Conservation (phyloP, 352 stramenopile genomes). For the Pythium brassicae region DNA sequence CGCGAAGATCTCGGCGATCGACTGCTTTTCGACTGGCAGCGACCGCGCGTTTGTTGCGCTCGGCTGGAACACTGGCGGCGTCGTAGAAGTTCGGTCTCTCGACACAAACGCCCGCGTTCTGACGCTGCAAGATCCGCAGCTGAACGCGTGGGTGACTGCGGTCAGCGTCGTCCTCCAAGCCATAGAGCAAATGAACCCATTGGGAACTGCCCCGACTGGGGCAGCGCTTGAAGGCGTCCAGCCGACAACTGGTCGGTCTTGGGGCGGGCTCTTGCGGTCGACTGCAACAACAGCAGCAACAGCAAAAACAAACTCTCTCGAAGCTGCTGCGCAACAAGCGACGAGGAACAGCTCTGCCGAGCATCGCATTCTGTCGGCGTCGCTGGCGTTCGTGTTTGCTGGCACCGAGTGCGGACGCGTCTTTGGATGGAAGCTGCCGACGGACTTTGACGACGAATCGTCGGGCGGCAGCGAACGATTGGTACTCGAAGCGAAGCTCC, state of each 20-base stretch:
- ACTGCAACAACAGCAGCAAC: neutral
- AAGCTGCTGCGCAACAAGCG: too few relatives aligned
- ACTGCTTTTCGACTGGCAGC: conserved; percentile 1
- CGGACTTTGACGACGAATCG: neutral
- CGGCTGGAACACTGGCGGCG: conserved; percentile 46
- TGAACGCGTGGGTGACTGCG: conserved; percentile 38
- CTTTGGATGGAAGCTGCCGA: conserved; percentile 26
- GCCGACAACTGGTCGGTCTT: neutral
- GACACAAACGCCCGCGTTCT: conserved; percentile 16
- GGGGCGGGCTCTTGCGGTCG: conserved; percentile 3
- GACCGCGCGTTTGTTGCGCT: conserved; percentile 25
- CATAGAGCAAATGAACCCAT: neutral
- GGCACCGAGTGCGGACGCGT: conserved; percentile 37
- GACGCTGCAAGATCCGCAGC: conserved; percentile 38
- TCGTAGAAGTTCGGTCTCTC: conserved; percentile 35
- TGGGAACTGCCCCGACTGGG: neutral
- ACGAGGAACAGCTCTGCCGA: too few relatives aligned
- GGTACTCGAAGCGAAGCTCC: conserved; percentile 21
- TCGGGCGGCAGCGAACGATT: conserved; percentile 4
- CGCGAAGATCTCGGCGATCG: conserved; percentile 17
- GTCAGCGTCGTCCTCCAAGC: conserved; percentile 12
- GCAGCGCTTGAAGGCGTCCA: neutral
- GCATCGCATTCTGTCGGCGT: too few relatives aligned
- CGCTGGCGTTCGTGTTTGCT: conserved; percentile 17
- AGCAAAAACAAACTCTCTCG: neutral